These are phyloP conservation scores for Hsuehochloa calcarea DNA, from an alignment of 176 grass and related monocot genomes.

Conservation along the genomic window DNA sequence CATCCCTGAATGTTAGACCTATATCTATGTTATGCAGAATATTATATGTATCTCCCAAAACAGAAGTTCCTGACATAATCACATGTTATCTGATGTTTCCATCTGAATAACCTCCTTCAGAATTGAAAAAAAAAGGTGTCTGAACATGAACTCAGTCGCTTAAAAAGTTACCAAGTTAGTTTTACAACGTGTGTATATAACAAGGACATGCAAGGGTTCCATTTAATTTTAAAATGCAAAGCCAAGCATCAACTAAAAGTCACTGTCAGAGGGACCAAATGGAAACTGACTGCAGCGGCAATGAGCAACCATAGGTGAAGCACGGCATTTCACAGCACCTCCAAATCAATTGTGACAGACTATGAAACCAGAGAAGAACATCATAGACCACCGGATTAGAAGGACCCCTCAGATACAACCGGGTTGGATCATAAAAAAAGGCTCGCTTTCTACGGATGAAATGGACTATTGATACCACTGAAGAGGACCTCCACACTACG, in stretches of 20 bases:
- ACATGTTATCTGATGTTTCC: too few relatives aligned
- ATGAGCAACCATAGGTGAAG: neutral
- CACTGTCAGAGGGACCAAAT: neutral
- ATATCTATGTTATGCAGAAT: too few relatives aligned
- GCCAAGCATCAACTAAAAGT: neutral
- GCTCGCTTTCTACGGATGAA: neutral
- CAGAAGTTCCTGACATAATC: too few relatives aligned
- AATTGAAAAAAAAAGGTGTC: too few relatives aligned
- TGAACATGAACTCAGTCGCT: too few relatives aligned
- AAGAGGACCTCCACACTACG: too few relatives aligned
- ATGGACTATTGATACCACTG: neutral
- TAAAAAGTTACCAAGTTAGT: too few relatives aligned
- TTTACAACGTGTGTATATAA: neutral
- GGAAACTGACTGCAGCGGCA: too few relatives aligned
- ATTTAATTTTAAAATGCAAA: neutral
- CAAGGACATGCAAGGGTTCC: neutral
- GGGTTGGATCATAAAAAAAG: neutral
- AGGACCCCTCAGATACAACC: neutral
- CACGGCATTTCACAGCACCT: neutral
- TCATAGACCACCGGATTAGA: neutral
- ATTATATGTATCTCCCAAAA: too few relatives aligned
- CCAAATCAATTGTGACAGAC: neutral
- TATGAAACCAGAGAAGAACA: neutral
- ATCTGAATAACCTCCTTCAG: too few relatives aligned
- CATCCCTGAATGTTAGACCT: too few relatives aligned